phyloP scores from a whole-genome alignment of 2,329 filamentous ascomycete genomes.

The Ilyonectria robusta region DNA sequence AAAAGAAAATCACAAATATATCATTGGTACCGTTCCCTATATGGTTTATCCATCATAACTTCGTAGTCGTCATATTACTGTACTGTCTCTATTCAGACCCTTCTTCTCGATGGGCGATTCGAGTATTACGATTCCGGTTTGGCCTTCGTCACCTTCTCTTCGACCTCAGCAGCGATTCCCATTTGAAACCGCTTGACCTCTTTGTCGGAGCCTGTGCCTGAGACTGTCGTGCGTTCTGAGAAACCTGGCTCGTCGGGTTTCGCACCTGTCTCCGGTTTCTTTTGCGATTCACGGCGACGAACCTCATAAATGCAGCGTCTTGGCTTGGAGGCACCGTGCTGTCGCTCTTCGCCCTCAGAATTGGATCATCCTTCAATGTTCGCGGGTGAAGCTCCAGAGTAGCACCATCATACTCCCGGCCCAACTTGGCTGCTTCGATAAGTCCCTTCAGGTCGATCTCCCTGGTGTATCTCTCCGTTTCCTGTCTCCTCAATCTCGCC shows the following conservation, averaged over 20 bases:
- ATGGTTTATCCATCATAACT: conserved; percentile 38
- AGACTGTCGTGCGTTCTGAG: conserved; percentile 1
- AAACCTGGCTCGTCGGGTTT: conserved; percentile 8
- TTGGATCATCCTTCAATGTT: conserved; percentile 57
- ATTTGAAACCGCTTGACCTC: conserved; percentile 37
- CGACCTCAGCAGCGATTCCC: conserved; percentile 44
- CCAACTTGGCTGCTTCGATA: conserved; percentile 51
- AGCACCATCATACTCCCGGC: conserved; percentile 44
- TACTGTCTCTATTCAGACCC: conserved; percentile 19
- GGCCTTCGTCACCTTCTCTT: conserved; percentile 35
- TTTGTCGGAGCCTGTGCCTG: conserved; percentile 27
- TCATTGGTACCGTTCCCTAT: conserved; percentile 40
- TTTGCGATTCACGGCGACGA: conserved; percentile 40
- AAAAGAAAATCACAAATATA: conserved; percentile 26
- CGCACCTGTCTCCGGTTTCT: conserved; percentile 17
- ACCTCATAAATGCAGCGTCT: conserved; percentile 52
- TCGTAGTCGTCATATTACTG: conserved; percentile 41
- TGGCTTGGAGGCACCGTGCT: conserved; percentile 57
- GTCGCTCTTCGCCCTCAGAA: conserved; percentile 50
- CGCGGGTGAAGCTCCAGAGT: conserved; percentile 58
- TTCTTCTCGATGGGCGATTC: conserved; percentile 8
- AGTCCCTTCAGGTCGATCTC: conserved; percentile 51
- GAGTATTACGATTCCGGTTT: conserved; percentile 20
- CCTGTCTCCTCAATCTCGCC: conserved; percentile 33
- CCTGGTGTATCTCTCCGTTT: conserved; percentile 36